Percentiles rank a stretch among this genome's conserved stretches.
These are phyloP conservation scores for Ustilago esculenta DNA, from an alignment of 1,284 basidiomycete genomes.

Conservation along the genomic window DNA sequence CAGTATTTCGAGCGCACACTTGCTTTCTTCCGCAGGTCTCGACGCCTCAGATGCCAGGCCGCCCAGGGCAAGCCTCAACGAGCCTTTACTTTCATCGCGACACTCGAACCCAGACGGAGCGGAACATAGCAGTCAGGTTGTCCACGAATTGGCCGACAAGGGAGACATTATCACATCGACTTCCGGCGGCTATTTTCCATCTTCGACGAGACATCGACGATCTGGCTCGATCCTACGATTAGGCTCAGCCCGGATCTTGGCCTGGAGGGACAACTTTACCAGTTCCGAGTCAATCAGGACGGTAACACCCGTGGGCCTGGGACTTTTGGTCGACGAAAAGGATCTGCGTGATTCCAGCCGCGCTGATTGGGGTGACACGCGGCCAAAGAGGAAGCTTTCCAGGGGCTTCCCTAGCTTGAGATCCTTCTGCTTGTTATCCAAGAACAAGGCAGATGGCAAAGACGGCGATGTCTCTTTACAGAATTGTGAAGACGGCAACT, in stretches of 20 bases:
- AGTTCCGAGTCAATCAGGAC: background rate
- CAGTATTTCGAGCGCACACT: conserved; percentile 10
- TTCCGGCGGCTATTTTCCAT: background rate
- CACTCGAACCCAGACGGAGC: background rate
- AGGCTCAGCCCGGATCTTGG: conserved; percentile 21
- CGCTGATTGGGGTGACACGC: background rate
- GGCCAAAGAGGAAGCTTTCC: background rate
- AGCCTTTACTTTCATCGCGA: background rate
- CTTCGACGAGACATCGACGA: conserved; percentile 17
- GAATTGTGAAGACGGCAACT: background rate
- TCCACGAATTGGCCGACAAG: background rate
- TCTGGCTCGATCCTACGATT: conserved; percentile 26
- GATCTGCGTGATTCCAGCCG: background rate
- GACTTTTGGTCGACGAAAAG: conserved; percentile 7
- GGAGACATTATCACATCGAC: background rate
- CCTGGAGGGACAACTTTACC: conserved; percentile 16
- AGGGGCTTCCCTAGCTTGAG: conserved; percentile 13
- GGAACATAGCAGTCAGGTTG: background rate
- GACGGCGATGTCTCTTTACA: background rate
- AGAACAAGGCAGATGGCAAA: background rate
- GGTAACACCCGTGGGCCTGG: conserved; percentile 10
- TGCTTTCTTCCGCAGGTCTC: background rate
- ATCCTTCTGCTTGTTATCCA: conserved; percentile 19
- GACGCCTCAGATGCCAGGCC: background rate
- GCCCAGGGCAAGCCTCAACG: background rate